These are phyloP conservation scores for Phytophthora europaea DNA, from an alignment of 352 stramenopile species.

Conservation along the genomic window DNA sequence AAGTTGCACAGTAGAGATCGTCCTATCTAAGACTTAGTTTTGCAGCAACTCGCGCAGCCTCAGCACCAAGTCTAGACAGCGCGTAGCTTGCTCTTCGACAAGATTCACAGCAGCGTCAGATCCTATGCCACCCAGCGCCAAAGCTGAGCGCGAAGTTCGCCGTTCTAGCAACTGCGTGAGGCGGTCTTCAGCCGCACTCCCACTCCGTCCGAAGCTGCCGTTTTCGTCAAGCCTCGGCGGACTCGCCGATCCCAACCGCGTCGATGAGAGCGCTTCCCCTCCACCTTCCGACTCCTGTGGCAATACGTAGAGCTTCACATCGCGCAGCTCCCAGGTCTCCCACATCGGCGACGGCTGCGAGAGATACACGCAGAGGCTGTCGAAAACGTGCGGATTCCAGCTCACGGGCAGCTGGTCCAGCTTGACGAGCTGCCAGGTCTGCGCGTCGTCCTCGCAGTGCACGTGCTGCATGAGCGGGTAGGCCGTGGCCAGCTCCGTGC, in stretches of 20 bases:
- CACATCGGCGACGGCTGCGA: conserved; percentile 70
- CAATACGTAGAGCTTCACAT: conserved; percentile 53
- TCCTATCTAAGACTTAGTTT: background rate
- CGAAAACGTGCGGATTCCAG: conserved; percentile 48
- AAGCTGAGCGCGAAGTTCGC: conserved; percentile 14
- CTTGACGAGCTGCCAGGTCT: conserved; percentile 74
- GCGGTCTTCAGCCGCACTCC: conserved; percentile 13
- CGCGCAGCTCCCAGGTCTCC: conserved; percentile 66
- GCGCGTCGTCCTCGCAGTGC: conserved; percentile 75
- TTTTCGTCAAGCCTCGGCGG: conserved; percentile 13
- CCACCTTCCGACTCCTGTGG: conserved; percentile 10
- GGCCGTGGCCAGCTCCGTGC: conserved; percentile 47
- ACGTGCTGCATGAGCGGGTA: conserved; percentile 66
- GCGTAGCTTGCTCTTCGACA: conserved; percentile 28
- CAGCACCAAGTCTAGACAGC: conserved; percentile 38
- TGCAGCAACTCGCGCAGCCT: conserved; percentile 32
- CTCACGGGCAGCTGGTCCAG: conserved; percentile 54
- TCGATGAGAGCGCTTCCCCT: background rate
- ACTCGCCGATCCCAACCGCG: background rate
- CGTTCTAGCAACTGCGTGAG: conserved; percentile 26
- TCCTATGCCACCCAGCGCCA: conserved; percentile 1
- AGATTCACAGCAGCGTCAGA: conserved; percentile 6
- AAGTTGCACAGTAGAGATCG: background rate
- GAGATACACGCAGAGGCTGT: conserved; percentile 62
- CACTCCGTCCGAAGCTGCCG: conserved; percentile 4